phyloP scores from a whole-genome alignment of 768 basidiomycete genomes.

The Hygrocybe punicea region DNA sequence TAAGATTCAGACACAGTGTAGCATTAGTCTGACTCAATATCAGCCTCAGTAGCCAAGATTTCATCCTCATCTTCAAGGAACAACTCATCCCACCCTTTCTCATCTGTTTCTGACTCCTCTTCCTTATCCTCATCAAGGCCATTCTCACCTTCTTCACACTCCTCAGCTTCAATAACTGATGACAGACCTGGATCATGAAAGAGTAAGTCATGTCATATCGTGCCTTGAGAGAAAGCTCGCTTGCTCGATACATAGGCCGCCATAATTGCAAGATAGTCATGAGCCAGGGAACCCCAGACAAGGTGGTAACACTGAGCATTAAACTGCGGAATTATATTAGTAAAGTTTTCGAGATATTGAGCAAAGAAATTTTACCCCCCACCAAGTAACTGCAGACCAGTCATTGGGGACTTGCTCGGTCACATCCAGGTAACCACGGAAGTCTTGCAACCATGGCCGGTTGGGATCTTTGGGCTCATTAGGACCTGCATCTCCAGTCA shows the following conservation, averaged over 20 bases:
- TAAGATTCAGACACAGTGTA: no score
- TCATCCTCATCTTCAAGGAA: constrained; percentile 2
- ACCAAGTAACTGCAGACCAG: constrained; percentile 28
- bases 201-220: constrained; percentile 20
- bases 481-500: constrained; percentile 4
- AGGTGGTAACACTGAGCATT: no score
- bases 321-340: neutral
- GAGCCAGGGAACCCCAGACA: constrained; percentile 36
- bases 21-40: neutral
- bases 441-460: constrained; percentile 20
- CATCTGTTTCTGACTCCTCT: constrained; percentile 7
- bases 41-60: no score
- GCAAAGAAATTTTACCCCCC: constrained; percentile 29
- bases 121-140: no score
- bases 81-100: constrained; percentile 8
- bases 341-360: neutral
- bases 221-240: constrained; percentile 38
- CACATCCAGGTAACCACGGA: constrained; percentile 21
- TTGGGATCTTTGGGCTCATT: constrained; percentile 3
- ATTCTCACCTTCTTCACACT: neutral
- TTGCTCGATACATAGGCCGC: constrained; percentile 40
- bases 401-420: constrained; percentile 11
- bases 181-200: constrained; percentile 21
- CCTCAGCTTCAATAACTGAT: neutral
- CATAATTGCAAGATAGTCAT: constrained; percentile 39